A percentile compares a stretch with the other conserved stretches of the same genome.
Evolutionary conservation across 1,284 basidiomycete genomes (phyloP).

Genomic region (Cutaneotrichosporon dermatis): DNA sequence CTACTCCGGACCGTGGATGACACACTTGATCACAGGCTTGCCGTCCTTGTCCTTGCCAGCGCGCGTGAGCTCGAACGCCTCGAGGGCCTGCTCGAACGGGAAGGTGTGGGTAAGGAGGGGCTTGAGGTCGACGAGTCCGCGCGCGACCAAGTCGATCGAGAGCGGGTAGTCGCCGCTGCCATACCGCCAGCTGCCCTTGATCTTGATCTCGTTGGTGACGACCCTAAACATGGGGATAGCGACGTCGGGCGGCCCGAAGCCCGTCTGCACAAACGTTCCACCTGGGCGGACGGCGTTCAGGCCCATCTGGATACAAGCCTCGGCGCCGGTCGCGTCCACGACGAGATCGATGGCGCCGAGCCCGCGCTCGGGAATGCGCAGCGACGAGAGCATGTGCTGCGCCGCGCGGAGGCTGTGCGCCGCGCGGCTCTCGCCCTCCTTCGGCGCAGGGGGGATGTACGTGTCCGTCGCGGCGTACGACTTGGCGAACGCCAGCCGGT

Average conservation of each 20-base stretch:
- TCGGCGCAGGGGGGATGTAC: slow-evolving; percentile 55
- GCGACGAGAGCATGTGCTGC: slow-evolving; percentile 45
- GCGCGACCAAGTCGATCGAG: slow-evolving; percentile 55
- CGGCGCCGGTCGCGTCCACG: slow-evolving; percentile 59
- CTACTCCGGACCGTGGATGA: slow-evolving; percentile 46
- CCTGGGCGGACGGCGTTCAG: slow-evolving; percentile 57
- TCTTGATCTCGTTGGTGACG: slow-evolving; percentile 44
- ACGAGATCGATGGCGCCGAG: slow-evolving; percentile 57
- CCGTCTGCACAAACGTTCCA: slow-evolving; percentile 45
- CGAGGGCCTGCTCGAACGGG: slow-evolving; percentile 53
- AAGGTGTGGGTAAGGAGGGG: slow-evolving; percentile 59
- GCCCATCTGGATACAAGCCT: slow-evolving; percentile 60
- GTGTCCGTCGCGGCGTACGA: slow-evolving; percentile 80
- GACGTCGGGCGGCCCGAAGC: slow-evolving; percentile 44
- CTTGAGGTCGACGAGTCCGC: slow-evolving; percentile 55
- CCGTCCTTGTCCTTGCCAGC: slow-evolving; percentile 67
- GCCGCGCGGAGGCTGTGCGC: slow-evolving; percentile 58
- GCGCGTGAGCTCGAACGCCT: slow-evolving; percentile 56
- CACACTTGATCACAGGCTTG: slow-evolving; percentile 49
- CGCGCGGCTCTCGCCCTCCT: slow-evolving; percentile 27
- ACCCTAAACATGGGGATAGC: slow-evolving; percentile 44
- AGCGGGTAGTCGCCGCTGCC: slow-evolving; percentile 47
- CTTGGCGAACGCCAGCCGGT: slow-evolving; percentile 81
- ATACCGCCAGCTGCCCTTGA: slow-evolving; percentile 48
- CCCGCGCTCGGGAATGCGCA: slow-evolving; percentile 51